Base-by-base conservation (phyloP, 2,329 filamentous ascomycete species). In the Endothia cerciana region DNA sequence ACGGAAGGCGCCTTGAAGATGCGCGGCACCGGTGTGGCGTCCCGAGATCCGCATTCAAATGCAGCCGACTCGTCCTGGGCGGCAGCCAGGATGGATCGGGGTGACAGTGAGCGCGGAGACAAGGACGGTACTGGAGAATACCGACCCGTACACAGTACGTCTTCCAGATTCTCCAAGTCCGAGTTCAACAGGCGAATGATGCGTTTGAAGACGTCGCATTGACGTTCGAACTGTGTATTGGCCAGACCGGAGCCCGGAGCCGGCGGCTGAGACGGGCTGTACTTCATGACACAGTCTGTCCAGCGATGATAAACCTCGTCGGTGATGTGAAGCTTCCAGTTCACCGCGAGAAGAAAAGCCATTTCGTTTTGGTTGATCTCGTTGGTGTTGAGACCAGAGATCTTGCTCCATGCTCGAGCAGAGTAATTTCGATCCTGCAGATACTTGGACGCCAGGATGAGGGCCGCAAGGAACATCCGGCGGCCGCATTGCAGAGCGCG, bases 311-410 rank as follows among this genome's bases (percentile, higher is more conserved):
- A 98, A 11, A 92, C 86, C 3, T 90, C 85, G 71, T 97, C 93
- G 0, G 93, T 90, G 69, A 99, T 94, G 77, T 99, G 95, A 38
- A 99, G 87, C 73, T 93, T 92, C 94, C 94, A 99, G 77, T 93
- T 90, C 69, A 99, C 92, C 56, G 94, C 92, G 68, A 90, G 81
- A 57, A 99, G 85, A 76, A 98, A 99, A 22, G 92, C 89, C 77
- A 96, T 90, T 80, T 99, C 95, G 77, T 98, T 98, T 74, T 93
- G 91, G 79, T 98, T 98, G 78, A 99, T 98, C 80, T 99, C 95
- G 65, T 87, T 83, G 3, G 93, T 94, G 76, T 92, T 93, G 65
- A 99, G 83, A n/a, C 95, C 95, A 22, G 95, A 98, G 72, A 99
- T 99, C 83, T 97, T 98, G 78, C 94, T 98, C 95, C 95, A 99